Evolutionary conservation across 2,329 filamentous ascomycete species (phyloP).

Genomic region (Arthrobotrys sinensis): DNA sequence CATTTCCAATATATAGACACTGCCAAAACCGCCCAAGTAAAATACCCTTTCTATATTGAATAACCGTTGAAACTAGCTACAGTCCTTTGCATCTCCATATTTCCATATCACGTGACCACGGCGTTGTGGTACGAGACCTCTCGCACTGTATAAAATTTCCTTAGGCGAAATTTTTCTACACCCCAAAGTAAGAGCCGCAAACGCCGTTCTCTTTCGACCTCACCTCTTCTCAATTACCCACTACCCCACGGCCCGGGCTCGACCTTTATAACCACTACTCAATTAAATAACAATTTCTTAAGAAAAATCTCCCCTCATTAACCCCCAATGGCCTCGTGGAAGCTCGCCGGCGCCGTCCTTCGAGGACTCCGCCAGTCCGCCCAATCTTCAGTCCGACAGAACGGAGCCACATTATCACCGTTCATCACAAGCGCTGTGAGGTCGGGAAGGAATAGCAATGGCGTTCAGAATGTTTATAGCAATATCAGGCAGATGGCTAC

Average conservation of each 20-base stretch:
- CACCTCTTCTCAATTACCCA: conserved; percentile 5
- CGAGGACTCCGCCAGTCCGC: conserved; percentile 60
- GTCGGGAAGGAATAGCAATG: conserved; percentile 73
- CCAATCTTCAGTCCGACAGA: conserved; percentile 60
- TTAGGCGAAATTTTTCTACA: conserved; percentile 52
- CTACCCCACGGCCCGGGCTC: conserved; percentile 7
- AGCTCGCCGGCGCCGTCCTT: conserved; percentile 62
- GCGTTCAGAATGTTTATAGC: conserved; percentile 64
- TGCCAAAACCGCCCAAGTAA: background rate
- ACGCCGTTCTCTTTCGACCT: conserved; percentile 38
- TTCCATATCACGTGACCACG: conserved; percentile 36
- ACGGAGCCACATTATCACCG: conserved; percentile 50
- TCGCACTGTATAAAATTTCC: conserved; percentile 39
- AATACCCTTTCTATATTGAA: too few species aligned
- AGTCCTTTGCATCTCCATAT: too few species aligned
- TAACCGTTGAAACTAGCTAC: too few species aligned
- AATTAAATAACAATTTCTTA: background rate
- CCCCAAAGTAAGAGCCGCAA: conserved; percentile 33
- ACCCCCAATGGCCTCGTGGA: conserved; percentile 64
- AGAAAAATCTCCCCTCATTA: conserved; percentile 30
- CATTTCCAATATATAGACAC: too few species aligned
- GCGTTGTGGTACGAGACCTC: conserved; percentile 45
- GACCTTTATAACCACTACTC: background rate
- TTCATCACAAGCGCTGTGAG: conserved; percentile 53
- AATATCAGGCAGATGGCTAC: conserved; percentile 63